Evolutionary conservation across 805 yeast genomes (phyloP).

Genomic region (Tetrapisispora namnaoensis): DNA sequence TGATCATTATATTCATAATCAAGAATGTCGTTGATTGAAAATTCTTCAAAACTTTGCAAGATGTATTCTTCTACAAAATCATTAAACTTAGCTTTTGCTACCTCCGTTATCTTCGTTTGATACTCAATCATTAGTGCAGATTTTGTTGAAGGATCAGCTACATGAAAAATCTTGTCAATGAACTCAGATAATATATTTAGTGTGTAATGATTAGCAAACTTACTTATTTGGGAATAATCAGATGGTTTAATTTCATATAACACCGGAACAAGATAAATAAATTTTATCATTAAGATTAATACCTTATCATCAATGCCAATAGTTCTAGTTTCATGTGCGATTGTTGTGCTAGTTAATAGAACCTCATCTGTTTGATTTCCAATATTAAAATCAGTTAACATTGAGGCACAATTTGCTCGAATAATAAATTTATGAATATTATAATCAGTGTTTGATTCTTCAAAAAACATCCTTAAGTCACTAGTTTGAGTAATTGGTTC

Average conservation of each 20-base stretch:
- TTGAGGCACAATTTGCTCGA: conserved; percentile 29
- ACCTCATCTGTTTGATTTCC: neutral
- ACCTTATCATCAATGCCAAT: conserved; percentile 7
- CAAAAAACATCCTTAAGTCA: conserved; percentile 20
- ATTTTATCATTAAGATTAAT: conserved; percentile 23
- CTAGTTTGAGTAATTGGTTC: conserved; percentile 13
- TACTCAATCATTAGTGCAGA: conserved; percentile 28
- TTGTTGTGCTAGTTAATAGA: neutral
- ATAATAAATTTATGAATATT: conserved; percentile 36
- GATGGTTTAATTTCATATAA: conserved; percentile 29
- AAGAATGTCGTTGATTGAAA: neutral
- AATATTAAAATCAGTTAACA: conserved; percentile 8
- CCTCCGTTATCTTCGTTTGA: conserved; percentile 25
- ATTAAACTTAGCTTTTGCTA: conserved; percentile 20
- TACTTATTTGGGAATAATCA: conserved; percentile 23
- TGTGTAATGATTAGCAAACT: conserved; percentile 29
- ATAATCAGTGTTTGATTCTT: conserved; percentile 4
- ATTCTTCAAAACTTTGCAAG: conserved; percentile 4
- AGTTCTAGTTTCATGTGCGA: neutral
- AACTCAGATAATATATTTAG: conserved; percentile 32
- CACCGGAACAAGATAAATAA: conserved; percentile 33
- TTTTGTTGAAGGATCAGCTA: conserved; percentile 24
- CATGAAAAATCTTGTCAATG: conserved; percentile 23
- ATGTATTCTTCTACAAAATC: conserved; percentile 20
- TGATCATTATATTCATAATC: neutral